These are phyloP conservation scores for Alloteropsis angusta DNA, from an alignment of 202 grass and related monocot genomes.

Conservation along the genomic window DNA sequence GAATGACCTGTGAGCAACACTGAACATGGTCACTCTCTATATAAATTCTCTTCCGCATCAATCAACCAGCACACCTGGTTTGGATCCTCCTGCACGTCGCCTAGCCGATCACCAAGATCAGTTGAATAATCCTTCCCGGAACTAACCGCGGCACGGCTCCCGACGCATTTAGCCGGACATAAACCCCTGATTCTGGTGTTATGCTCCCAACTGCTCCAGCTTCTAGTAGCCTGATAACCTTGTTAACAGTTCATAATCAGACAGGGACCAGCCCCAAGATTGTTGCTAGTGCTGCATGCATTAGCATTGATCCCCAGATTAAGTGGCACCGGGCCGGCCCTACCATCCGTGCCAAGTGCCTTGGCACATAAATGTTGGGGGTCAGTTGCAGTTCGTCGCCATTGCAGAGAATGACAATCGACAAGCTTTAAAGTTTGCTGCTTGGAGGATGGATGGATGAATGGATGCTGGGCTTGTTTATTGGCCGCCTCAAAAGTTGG, in stretches of 20 bases:
- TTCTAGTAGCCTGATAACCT: not conserved
- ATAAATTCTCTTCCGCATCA: not conserved
- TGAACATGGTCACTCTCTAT: conserved; percentile 6
- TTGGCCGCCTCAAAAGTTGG: conserved; percentile 25
- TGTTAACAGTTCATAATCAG: not conserved
- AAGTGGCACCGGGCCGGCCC: conserved; percentile 23
- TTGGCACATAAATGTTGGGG: not conserved
- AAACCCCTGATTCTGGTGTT: not conserved
- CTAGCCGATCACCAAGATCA: conserved; percentile 9
- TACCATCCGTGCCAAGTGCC: conserved; percentile 38
- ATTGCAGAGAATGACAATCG: not conserved
- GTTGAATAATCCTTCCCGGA: not conserved
- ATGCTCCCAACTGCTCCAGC: conserved; percentile 17
- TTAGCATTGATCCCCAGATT: conserved; percentile 11
- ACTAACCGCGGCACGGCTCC: not conserved
- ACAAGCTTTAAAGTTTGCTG: conserved; percentile 1
- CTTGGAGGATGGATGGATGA: not conserved
- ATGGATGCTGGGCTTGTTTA: conserved; percentile 9
- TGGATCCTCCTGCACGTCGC: conserved; percentile 12
- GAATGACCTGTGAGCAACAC: conserved; percentile 11
- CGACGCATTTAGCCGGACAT: not conserved
- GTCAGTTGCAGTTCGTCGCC: not conserved
- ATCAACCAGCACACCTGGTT: conserved; percentile 2
- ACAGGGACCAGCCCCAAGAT: not conserved
- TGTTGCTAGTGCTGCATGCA: not conserved